Evolutionary conservation across 1,284 basidiomycete species (phyloP), one percentile per base, ranked within the genome.

Genomic region (Chalciporus piperatoides): DNA sequence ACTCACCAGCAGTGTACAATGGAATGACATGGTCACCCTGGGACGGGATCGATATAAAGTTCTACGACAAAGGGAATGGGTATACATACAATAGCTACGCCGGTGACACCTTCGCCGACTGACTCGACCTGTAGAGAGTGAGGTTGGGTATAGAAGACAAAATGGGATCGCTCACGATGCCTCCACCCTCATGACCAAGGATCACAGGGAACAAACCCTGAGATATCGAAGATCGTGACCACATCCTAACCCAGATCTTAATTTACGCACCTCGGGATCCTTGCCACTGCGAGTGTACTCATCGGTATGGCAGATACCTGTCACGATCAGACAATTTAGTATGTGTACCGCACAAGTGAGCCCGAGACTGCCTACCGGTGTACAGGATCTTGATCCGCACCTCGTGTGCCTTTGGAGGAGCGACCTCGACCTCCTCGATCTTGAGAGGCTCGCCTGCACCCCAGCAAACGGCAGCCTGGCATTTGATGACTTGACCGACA

Each of bases 381-480:
- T 93, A 83, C 46, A 96, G 78, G 62, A 99, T 90, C 63, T 86
- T 82, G 67, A 98, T 92, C 54, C 96, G 80, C 60, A 99, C 96
- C 78, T 99, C 96, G 67, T 91, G 81, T 21, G 86, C 85, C 54
- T 77, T 78, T 39, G 96, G 97, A 46, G 97, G 93, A 32, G 86
- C 89, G 36, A 99, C 97, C 66, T 97, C 87, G 63, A 99, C 84
- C 30, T 91, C 83, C 71, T 99, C 96, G 62, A 98, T 75, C 59
- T 86, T 84, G 58, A 99, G 82, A 36, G 87, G 83, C 68, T 97
- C 84, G 55, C 89, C 89, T 15, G 96, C 92, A 54, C 81, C 92
- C 97, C 96, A 99, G 65, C 94, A 97, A 55, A 98, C 86, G 46
- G 95, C 95, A 45, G 94, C 93, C 71, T 93, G 95, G 78, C 94